phyloP scores from a whole-genome alignment of 2,329 filamentous ascomycete species.

The Trichoderma sp. region DNA sequence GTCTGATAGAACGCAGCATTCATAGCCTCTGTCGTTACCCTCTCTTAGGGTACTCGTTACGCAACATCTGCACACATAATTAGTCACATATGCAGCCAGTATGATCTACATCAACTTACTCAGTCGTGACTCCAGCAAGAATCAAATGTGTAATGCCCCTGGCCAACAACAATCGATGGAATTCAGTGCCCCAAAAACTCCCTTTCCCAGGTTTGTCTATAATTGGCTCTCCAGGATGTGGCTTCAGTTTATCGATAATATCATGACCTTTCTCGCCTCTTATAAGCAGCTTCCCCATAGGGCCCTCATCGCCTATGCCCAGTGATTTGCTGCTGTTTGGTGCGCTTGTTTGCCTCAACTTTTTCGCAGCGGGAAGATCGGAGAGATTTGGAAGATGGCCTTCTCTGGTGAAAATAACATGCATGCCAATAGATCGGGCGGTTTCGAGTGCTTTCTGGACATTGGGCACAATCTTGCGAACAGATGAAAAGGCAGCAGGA shows the following conservation, averaged over 20 bases:
- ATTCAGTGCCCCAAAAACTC: conserved; percentile 8
- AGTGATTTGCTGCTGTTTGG: not conserved
- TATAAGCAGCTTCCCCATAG: not conserved
- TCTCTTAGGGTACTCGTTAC: conserved; percentile 1
- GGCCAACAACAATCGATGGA: conserved; percentile 6
- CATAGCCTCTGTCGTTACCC: conserved; percentile 7
- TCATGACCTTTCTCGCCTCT: conserved; percentile 5
- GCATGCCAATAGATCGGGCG: not conserved
- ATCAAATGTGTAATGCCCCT: conserved; percentile 13
- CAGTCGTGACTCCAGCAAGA: not conserved
- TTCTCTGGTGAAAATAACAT: conserved; percentile 10
- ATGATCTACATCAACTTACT: not conserved
- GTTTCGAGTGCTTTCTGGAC: not conserved
- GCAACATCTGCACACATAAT: not conserved
- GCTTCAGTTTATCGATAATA: conserved; percentile 12
- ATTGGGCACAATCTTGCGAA: not conserved
- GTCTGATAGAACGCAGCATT: conserved; percentile 1
- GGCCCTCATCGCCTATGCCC: conserved; percentile 2
- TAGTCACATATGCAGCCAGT: not conserved
- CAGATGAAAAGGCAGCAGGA: not conserved
- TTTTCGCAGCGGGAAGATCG: not conserved
- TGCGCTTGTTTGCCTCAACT: not conserved
- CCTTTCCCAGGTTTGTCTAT: conserved; percentile 12
- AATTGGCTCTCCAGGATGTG: not conserved
- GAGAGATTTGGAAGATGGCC: not conserved